These are phyloP conservation scores for Podospora fimiseda DNA, from an alignment of 495 filamentous ascomycete genomes.

Conservation along the genomic window DNA sequence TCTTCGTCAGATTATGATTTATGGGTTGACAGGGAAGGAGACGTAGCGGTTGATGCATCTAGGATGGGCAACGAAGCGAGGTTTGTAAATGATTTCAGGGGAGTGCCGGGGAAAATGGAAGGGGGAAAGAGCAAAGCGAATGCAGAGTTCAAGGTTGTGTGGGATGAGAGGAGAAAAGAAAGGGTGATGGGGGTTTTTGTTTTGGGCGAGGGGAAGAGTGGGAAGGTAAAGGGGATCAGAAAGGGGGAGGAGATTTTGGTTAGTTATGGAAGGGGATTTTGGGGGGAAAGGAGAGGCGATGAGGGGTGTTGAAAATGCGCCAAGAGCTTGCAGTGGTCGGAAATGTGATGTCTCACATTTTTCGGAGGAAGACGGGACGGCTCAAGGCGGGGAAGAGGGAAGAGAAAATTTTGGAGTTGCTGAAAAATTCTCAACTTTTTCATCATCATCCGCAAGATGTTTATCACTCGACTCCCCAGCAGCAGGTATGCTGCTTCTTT, in stretches of 20 bases:
- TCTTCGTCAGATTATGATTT: constrained; percentile 60
- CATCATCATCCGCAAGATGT: too few species aligned
- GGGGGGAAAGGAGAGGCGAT: constrained; percentile 29
- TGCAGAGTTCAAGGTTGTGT: constrained; percentile 54
- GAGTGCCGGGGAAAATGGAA: constrained; percentile 33
- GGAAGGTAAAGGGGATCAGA: constrained; percentile 26
- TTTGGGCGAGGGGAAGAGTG: constrained; percentile 37
- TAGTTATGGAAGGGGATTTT: constrained; percentile 68
- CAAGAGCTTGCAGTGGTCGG: too few species aligned
- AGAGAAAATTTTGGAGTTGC: too few species aligned
- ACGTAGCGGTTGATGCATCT: constrained; percentile 58
- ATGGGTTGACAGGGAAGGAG: constrained; percentile 50
- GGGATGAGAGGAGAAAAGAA: constrained; percentile 41
- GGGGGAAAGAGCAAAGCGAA: constrained; percentile 38
- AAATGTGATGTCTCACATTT: too few species aligned
- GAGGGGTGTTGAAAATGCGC: constrained; percentile 20
- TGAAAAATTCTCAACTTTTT: too few species aligned
- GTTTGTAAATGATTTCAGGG: constrained; percentile 70
- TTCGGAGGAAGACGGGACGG: too few species aligned
- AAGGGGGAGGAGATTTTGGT: constrained; percentile 43
- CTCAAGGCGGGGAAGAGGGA: neutral
- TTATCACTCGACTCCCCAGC: too few species aligned
- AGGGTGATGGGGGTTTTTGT: constrained; percentile 58
- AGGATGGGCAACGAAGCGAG: constrained; percentile 60
- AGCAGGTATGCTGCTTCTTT: too few species aligned